Evolutionary conservation across 1,284 basidiomycete genomes (phyloP), one percentile per base, ranked within the genome.

Genomic region (Cerioporus squamosus): DNA sequence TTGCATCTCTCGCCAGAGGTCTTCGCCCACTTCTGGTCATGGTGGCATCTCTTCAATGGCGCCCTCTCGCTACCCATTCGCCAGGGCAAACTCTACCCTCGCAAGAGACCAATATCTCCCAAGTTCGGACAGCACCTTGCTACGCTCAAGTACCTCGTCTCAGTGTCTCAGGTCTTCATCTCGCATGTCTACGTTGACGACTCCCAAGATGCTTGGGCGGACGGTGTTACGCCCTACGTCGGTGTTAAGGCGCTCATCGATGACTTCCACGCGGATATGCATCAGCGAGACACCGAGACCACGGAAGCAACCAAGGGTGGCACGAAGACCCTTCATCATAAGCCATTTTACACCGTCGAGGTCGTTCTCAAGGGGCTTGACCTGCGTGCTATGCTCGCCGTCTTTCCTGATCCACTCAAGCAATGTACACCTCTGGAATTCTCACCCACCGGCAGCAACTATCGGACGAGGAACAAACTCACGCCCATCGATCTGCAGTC

Each of bases 301-400:
- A 81, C 81, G 0, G 80, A 83, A 6, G 76, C 79, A 15, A 83
- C 81, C 5, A 73, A 78, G 53, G 79, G 80, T 6, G 74, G 79
- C 40, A 78, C 79, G 12, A 89, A 89, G 71, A 78, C 81, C 2
- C 75, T 85, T 17, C 81, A 85, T 22, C 91, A 92, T 74, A 98
- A 97, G 72, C 87, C 92, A 2, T 95, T 98, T 76, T 95, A 95
- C 69, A 91, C 94, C n/a, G 91, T 91, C 33, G 95, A 98, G 74
- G 84, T 97, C 7, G 85, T 94, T 36, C 77, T 95, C 66, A 88
- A 88, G 68, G 84, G 87, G 7, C 76, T 97, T 39, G 90, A 95
- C 58, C 77, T 98, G 44, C 90, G 92, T 55, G 87, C 91, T 4
- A 74, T 98, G 60, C 78, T 90, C 9, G 94, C 93, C 0, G 83